Evolutionary conservation across 2,329 filamentous ascomycete genomes (phyloP).

Genomic region (Neospermospora avenae): DNA sequence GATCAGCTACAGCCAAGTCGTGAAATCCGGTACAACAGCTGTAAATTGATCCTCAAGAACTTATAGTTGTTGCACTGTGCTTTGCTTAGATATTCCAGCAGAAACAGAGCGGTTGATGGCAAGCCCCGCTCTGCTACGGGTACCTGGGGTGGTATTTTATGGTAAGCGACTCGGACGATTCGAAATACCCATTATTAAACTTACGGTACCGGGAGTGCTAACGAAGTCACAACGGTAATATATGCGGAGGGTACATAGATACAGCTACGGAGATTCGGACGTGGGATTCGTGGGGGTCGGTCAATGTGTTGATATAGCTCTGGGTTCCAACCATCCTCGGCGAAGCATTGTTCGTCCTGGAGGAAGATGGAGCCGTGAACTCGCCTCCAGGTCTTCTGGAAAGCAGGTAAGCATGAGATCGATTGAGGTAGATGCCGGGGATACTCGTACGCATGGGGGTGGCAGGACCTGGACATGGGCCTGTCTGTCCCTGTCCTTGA

Average conservation of each 20-base stretch:
- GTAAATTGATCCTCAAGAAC: background rate
- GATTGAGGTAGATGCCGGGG: background rate
- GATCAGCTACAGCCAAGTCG: background rate
- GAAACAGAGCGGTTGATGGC: background rate
- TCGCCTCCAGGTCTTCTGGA: background rate
- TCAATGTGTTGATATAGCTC: background rate
- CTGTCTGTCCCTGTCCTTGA: no score
- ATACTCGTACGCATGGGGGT: no score
- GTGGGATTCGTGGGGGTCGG: background rate
- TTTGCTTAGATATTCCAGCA: background rate
- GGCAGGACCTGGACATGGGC: no score
- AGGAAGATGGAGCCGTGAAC: no score
- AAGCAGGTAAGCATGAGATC: background rate
- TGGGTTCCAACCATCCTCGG: background rate
- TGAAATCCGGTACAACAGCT: background rate
- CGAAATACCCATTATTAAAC: background rate
- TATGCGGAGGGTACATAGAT: no score
- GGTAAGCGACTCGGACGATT: background rate
- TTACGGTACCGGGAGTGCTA: background rate
- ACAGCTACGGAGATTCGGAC: no score
- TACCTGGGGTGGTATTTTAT: constrained; percentile 4
- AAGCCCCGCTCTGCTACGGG: background rate
- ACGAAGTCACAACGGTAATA: background rate
- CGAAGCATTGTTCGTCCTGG: background rate
- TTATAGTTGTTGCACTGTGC: background rate